phyloP scores from a whole-genome alignment of 495 filamentous ascomycete genomes.

The Tuber borchii region DNA sequence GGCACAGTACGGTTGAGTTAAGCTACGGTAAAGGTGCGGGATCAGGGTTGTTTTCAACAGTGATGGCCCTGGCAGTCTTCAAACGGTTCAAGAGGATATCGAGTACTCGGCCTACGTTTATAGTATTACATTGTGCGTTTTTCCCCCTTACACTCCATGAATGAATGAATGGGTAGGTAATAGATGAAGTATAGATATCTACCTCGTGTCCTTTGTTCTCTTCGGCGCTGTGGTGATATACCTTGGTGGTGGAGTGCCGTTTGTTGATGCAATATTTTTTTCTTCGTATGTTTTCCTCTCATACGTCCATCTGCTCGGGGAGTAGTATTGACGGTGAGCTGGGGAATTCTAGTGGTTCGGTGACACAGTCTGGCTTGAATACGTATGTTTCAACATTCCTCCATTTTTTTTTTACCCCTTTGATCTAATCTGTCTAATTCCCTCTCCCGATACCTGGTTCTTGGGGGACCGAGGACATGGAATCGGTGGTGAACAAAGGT shows the following conservation, averaged over 20 bases:
- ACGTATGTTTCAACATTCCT: conserved; percentile 44
- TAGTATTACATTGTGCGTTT: conserved; percentile 24
- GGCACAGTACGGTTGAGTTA: neutral
- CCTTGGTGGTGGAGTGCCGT: conserved; percentile 51
- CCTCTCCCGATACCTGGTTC: neutral
- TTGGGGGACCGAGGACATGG: neutral
- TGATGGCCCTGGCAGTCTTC: neutral
- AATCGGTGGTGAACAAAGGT: neutral
- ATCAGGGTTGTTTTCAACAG: neutral
- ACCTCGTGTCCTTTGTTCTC: conserved; percentile 61
- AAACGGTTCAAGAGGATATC: conserved; percentile 15
- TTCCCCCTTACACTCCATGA: neutral
- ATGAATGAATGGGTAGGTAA: conserved; percentile 8
- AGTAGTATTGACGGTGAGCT: neutral
- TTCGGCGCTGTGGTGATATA: conserved; percentile 70
- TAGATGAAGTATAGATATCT: conserved; percentile 54
- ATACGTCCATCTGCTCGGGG: neutral
- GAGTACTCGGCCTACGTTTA: conserved; percentile 22
- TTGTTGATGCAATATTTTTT: conserved; percentile 84
- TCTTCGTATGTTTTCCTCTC: conserved; percentile 39
- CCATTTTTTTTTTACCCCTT: neutral
- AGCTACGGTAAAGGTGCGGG: neutral
- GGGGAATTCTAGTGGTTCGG: conserved; percentile 51
- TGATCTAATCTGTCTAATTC: neutral
- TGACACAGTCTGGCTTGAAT: conserved; percentile 87